These are phyloP conservation scores for Colletotrichum viniferum DNA, from an alignment of 2,329 filamentous ascomycete genomes.

Conservation along the genomic window DNA sequence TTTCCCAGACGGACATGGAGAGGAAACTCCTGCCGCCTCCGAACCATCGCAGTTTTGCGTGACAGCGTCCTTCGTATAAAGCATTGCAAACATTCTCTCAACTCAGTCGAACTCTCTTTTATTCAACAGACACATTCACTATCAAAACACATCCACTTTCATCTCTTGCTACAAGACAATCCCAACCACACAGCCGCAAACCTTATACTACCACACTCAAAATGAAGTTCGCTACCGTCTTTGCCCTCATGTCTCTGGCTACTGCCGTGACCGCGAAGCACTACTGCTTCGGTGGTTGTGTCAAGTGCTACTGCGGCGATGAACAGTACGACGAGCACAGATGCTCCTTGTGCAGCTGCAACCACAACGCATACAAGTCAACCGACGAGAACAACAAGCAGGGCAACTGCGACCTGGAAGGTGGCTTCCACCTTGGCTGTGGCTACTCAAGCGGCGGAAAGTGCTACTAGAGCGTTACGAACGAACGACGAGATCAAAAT, in stretches of 20 bases:
- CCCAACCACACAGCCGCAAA: not conserved
- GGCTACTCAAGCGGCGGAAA: not conserved
- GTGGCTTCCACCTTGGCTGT: not conserved
- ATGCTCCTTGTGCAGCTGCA: not conserved
- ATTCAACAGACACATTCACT: not conserved
- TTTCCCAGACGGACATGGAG: not conserved
- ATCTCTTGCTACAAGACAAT: not conserved
- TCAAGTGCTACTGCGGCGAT: not conserved
- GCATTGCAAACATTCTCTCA: not conserved
- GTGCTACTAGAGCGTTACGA: not conserved
- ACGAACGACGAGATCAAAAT: not conserved
- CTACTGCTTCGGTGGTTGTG: not conserved
- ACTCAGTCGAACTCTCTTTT: not conserved
- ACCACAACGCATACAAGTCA: not conserved
- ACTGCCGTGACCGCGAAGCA: not conserved
- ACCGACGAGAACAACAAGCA: not conserved
- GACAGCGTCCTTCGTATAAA: not conserved
- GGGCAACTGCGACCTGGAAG: not conserved
- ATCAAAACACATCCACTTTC: not conserved
- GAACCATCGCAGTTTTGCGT: not conserved
- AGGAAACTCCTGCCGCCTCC: not conserved
- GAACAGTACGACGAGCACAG: not conserved
- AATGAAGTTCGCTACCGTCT: not conserved
- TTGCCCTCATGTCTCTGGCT: not conserved
- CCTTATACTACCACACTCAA: accelerated